These are phyloP conservation scores for Aspergillus awamori DNA, from an alignment of 2,329 filamentous ascomycete genomes.

Conservation along the genomic window DNA sequence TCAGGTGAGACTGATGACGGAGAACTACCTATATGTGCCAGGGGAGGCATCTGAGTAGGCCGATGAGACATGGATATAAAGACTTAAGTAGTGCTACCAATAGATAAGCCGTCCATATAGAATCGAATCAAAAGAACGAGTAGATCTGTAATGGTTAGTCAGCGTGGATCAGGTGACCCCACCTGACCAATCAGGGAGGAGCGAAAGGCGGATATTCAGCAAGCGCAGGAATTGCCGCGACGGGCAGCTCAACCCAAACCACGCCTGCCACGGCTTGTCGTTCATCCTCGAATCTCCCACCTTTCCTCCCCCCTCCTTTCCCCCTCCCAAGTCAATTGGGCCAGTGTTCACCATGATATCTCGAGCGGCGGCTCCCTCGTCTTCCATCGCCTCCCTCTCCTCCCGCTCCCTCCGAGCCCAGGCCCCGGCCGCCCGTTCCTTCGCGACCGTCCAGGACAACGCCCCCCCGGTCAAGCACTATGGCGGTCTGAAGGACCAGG, in stretches of 20 bases:
- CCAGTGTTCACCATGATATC: conserved; percentile 48
- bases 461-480: conserved; percentile 64
- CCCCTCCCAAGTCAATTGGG: conserved; percentile 37
- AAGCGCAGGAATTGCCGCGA: conserved; percentile 38
- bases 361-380: conserved; percentile 49
- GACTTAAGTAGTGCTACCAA: not conserved
- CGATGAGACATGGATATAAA: not conserved
- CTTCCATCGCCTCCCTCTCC: conserved; percentile 44
- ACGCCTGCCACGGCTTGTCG: not conserved
- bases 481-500: conserved; percentile 90
- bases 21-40: conserved; percentile 42
- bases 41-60: conserved; percentile 20
- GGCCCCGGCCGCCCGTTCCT: conserved; percentile 59
- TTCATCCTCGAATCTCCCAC: conserved; percentile 22
- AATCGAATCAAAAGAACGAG: too few relatives aligned
- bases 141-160: conserved; percentile 1
- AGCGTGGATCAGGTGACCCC: conserved; percentile 32
- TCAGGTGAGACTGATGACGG: conserved; percentile 32
- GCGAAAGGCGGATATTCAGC: conserved; percentile 46
- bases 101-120: too few relatives aligned
- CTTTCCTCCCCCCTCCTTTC: conserved; percentile 27
- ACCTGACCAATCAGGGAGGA: conserved; percentile 38
- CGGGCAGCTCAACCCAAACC: conserved; percentile 12
- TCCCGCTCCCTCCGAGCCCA: conserved; percentile 46
- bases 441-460: conserved; percentile 79